Conservation (phyloP, 768 basidiomycete species). For the Suillus clintonianus region DNA sequence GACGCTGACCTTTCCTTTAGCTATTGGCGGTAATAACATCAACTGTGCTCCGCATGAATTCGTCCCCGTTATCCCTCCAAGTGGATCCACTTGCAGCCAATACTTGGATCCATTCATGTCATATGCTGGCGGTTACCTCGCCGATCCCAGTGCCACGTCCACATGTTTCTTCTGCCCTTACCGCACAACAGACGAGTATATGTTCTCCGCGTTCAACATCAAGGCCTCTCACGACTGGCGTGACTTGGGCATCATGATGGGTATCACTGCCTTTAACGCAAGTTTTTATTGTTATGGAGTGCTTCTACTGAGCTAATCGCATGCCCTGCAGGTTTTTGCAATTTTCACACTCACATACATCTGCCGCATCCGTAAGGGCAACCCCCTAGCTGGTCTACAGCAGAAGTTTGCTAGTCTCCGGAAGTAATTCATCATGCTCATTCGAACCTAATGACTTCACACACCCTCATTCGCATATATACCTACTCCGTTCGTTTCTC, state of each 20-base stretch:
- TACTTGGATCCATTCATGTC: slow-evolving; percentile 47
- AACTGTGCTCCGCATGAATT: slow-evolving; percentile 64
- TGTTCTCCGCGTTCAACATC: slow-evolving; percentile 52
- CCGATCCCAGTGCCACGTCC: slow-evolving; percentile 37
- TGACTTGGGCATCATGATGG: slow-evolving; percentile 47
- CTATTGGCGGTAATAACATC: slow-evolving; percentile 51
- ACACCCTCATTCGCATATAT: background rate
- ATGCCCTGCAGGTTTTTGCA: slow-evolving; percentile 20
- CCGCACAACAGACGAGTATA: slow-evolving; percentile 56
- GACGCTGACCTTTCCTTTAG: slow-evolving; percentile 28
- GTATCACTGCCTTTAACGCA: slow-evolving; percentile 46
- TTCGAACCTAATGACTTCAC: background rate
- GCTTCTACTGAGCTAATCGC: background rate
- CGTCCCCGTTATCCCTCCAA: slow-evolving; percentile 51
- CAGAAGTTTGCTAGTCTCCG: background rate
- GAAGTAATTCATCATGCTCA: background rate
- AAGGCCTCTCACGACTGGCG: slow-evolving; percentile 53
- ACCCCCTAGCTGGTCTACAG: background rate
- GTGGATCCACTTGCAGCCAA: slow-evolving; percentile 45
- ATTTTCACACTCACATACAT: slow-evolving; percentile 33
- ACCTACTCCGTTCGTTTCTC: too few species aligned
- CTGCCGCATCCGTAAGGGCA: slow-evolving; percentile 29
- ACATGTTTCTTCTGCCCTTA: slow-evolving; percentile 58
- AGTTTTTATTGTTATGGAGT: slow-evolving; percentile 12
- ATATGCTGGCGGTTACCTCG: slow-evolving; percentile 47